Percentiles rank a stretch among this genome's conserved stretches.
Conservation (phyloP, 1,284 basidiomycete species). For the Trametes hirsuta region DNA sequence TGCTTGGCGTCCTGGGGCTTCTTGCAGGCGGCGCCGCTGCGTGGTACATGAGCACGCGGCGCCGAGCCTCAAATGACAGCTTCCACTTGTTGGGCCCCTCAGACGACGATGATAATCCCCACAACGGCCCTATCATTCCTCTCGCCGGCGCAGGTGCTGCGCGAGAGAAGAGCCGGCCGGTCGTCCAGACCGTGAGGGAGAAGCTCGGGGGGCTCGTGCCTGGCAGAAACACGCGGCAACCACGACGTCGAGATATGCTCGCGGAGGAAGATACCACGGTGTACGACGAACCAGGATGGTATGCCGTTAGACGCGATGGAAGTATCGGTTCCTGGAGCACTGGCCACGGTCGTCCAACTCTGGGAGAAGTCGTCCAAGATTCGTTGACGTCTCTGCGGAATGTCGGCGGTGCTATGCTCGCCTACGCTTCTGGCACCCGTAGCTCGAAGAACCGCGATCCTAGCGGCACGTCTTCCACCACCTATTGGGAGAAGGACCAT, state of each 20-base stretch:
- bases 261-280: slow-evolving; percentile 72
- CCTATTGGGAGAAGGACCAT: slow-evolving; percentile 44
- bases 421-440: slow-evolving; percentile 39
- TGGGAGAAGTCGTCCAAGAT: slow-evolving; percentile 35
- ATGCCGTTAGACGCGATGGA: slow-evolving; percentile 28
- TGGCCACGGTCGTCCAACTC: slow-evolving; percentile 30
- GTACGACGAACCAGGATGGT: slow-evolving; percentile 38
- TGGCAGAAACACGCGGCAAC: slow-evolving; percentile 23
- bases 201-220: slow-evolving; percentile 32
- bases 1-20: slow-evolving; percentile 57
- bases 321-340: slow-evolving; percentile 34
- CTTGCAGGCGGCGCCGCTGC: slow-evolving; percentile 45
- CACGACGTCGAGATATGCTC: slow-evolving; percentile 66
- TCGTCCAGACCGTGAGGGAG: slow-evolving; percentile 30
- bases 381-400: slow-evolving; percentile 52
- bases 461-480: slow-evolving; percentile 32
- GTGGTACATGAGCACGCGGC: slow-evolving; percentile 47
- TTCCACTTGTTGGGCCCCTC: slow-evolving; percentile 48
- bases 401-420: slow-evolving; percentile 42
- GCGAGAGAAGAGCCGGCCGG: slow-evolving; percentile 29
- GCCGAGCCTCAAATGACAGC: slow-evolving; percentile 33
- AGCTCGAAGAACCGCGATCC: slow-evolving; percentile 37
- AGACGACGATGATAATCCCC: slow-evolving; percentile 41
- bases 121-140: slow-evolving; percentile 31
- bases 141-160: slow-evolving; percentile 28